Conservation (phyloP, 139 green algal species). For the Gonium pectorale region DNA sequence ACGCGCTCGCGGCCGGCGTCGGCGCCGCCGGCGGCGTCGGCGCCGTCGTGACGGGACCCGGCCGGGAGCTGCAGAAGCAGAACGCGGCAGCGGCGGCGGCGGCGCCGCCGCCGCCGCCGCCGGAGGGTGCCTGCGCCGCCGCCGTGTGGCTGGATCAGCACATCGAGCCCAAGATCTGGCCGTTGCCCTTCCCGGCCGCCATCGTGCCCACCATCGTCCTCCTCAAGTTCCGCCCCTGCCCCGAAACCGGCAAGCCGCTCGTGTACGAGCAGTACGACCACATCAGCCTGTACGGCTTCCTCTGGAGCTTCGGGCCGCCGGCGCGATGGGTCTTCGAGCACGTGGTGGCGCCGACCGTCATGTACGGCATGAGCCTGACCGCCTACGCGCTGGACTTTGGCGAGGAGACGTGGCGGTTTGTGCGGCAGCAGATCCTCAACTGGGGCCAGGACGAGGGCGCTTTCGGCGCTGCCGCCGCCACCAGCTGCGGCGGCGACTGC, state of each 20-base stretch:
- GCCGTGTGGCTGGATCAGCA: constrained; percentile 30
- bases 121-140: neutral
- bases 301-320: constrained; percentile 12
- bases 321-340: neutral
- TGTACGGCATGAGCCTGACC: constrained; percentile 12
- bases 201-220: constrained; percentile 25
- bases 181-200: neutral
- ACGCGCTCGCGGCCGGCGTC: neutral
- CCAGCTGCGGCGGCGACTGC: neutral
- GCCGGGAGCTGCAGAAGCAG: neutral
- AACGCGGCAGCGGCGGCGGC: neutral
- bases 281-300: constrained; percentile 32
- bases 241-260: constrained; percentile 21
- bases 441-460: neutral
- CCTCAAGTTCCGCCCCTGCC: constrained; percentile 24
- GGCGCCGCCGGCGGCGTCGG: no score
- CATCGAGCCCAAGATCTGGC: neutral
- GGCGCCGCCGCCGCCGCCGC: neutral
- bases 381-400: constrained; percentile 13
- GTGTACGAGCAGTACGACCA: constrained; percentile 50
- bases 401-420: constrained; percentile 30
- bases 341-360: neutral
- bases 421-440: constrained; percentile 1
- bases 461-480: no score
- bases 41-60: neutral